These are phyloP conservation scores for Psilocybe azurescens DNA, from an alignment of 768 basidiomycete species.

Conservation along the genomic window DNA sequence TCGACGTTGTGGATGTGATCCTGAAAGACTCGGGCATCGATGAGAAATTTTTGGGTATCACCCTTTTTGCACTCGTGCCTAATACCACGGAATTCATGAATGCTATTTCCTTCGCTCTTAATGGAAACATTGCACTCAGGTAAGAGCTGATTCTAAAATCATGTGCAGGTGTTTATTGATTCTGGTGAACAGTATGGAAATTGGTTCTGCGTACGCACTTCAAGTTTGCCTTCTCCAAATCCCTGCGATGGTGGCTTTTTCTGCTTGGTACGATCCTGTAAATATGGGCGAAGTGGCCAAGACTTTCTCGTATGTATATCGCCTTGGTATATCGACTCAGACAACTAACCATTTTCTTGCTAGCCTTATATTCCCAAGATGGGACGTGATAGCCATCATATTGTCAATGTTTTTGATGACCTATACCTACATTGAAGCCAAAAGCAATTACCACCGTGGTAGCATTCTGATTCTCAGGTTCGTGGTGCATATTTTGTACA, in stretches of 20 bases:
- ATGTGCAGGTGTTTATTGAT: neutral
- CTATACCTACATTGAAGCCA: slow-evolving; percentile 99
- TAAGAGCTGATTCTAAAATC: slow-evolving; percentile 36
- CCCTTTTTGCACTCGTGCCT: slow-evolving; percentile 95
- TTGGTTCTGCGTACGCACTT: slow-evolving; percentile 97
- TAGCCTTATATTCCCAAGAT: slow-evolving; percentile 96
- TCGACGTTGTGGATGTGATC: slow-evolving; percentile 95
- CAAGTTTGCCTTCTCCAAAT: slow-evolving; percentile 98
- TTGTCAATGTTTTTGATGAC: slow-evolving; percentile 97
- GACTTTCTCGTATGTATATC: slow-evolving; percentile 85
- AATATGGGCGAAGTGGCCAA: slow-evolving; percentile 86
- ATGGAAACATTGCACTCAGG: slow-evolving; percentile 97
- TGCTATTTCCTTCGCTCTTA: slow-evolving; percentile 96
- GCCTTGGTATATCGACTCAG: neutral
- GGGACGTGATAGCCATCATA: slow-evolving; percentile 96
- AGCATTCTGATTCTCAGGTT: slow-evolving; percentile 94
- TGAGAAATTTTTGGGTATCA: slow-evolving; percentile 97
- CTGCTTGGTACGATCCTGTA: slow-evolving; percentile 90
- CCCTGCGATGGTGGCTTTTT: slow-evolving; percentile 98
- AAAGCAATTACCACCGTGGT: slow-evolving; percentile 96
- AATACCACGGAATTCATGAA: slow-evolving; percentile 99
- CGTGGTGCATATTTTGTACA: slow-evolving; percentile 7
- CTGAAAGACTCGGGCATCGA: slow-evolving; percentile 90
- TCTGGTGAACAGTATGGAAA: slow-evolving; percentile 82
- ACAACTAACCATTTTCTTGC: slow-evolving; percentile 5